Evolutionary conservation across 2,329 filamentous ascomycete genomes (phyloP).

Genomic region (Plenodomus lindquistii): DNA sequence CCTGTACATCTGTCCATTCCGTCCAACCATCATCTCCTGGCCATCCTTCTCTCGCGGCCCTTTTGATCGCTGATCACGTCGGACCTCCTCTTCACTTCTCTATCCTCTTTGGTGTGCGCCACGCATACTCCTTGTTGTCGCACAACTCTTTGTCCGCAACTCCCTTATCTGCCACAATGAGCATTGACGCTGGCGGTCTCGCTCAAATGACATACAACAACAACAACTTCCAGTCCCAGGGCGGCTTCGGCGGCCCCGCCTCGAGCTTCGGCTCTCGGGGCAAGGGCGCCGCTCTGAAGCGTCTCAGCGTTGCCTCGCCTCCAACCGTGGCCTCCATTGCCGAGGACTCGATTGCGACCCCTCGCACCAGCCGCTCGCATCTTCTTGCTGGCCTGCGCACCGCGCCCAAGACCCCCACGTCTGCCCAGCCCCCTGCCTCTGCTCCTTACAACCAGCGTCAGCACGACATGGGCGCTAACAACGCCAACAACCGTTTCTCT

Average conservation of each 20-base stretch:
- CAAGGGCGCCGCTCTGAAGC: conserved; percentile 86
- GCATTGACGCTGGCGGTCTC: conserved; percentile 97
- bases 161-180: conserved; percentile 45
- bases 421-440: conserved; percentile 64
- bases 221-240: conserved; percentile 61
- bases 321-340: conserved; percentile 70
- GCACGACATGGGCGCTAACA: conserved; percentile 51
- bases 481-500: conserved; percentile 52
- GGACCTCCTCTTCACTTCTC: conserved; percentile 35
- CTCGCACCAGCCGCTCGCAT: conserved; percentile 92
- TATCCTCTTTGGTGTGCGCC: conserved; percentile 34
- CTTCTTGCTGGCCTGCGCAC: conserved; percentile 91
- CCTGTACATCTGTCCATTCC: conserved; percentile 17
- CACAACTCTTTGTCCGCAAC: conserved; percentile 35
- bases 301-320: conserved; percentile 75
- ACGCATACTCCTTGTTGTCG: conserved; percentile 34
- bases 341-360: conserved; percentile 68
- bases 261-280: conserved; percentile 84
- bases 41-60: conserved; percentile 27
- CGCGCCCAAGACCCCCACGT: conserved; percentile 82
- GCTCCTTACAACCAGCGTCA: conserved; percentile 63
- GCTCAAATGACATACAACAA: conserved; percentile 98
- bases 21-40: conserved; percentile 11
- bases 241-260: conserved; percentile 72
- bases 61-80: conserved; percentile 13